Percentiles rank a stretch among this genome's conserved stretches.
phyloP scores from a whole-genome alignment of 2,329 filamentous ascomycete species.

The Trichoderma sp. region DNA sequence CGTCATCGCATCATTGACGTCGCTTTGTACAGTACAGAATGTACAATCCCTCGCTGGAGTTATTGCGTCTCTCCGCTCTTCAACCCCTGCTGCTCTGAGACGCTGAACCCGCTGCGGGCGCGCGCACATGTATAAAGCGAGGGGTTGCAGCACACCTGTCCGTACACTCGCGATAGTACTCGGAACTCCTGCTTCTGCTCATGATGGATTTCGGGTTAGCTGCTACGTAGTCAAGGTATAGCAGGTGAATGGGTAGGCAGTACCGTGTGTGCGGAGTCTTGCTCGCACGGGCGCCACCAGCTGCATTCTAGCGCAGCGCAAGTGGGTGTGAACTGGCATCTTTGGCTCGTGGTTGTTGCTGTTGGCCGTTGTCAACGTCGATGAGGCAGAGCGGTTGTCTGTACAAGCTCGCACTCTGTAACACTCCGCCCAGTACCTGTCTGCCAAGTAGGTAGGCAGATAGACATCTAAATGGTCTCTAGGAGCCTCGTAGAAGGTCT shows the following conservation, averaged over 20 bases:
- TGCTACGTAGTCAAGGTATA: too few species aligned
- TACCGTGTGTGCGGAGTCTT: background rate
- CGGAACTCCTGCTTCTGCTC: background rate
- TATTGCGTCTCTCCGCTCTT: conserved; percentile 2
- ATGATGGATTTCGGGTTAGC: too few species aligned
- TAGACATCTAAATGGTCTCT: background rate
- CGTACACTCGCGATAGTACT: conserved; percentile 2
- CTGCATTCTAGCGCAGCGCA: background rate
- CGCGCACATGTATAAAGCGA: background rate
- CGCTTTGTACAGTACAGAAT: background rate
- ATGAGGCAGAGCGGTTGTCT: background rate
- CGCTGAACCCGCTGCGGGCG: conserved; percentile 1
- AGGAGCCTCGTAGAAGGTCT: background rate
- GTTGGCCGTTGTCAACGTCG: background rate
- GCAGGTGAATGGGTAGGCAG: too few species aligned
- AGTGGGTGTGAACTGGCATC: conserved; percentile 7
- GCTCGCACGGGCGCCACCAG: background rate
- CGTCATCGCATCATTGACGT: background rate
- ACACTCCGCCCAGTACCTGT: too few species aligned
- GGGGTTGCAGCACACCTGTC: background rate
- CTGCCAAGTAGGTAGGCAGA: too few species aligned
- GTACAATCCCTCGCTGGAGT: background rate
- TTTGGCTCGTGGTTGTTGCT: background rate
- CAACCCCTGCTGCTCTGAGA: background rate
- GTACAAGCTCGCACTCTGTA: too few species aligned